phyloP scores from a whole-genome alignment of 257 asterid species.

The Lycium ferocissimum region DNA sequence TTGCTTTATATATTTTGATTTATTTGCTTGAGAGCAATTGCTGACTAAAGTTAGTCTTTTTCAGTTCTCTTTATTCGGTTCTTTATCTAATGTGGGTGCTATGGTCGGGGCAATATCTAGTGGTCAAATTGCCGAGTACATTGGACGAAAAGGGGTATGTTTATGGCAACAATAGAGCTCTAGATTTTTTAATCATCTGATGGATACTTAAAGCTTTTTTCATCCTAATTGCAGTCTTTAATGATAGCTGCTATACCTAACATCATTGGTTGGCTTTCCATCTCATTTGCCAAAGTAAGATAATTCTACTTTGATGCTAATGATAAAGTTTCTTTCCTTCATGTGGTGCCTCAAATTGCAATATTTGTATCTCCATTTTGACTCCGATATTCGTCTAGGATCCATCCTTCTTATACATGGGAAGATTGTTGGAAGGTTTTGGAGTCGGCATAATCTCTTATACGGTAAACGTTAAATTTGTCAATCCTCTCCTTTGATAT shows the following conservation, averaged over 20 bases:
- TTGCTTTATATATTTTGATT: conserved; percentile 22
- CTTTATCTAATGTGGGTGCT: conserved; percentile 92
- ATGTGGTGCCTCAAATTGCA: not conserved
- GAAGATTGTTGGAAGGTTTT: conserved; percentile 94
- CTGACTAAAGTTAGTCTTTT: conserved; percentile 18
- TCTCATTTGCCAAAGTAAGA: conserved; percentile 84
- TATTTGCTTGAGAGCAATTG: not conserved
- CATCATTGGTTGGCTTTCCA: conserved; percentile 92
- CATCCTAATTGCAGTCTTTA: conserved; percentile 60
- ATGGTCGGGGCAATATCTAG: conserved; percentile 99
- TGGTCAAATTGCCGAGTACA: conserved; percentile 96
- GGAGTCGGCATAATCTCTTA: conserved; percentile 97
- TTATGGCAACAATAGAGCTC: not conserved
- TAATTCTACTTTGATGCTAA: conserved; percentile 19
- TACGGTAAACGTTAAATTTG: conserved; percentile 48
- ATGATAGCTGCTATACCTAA: conserved; percentile 94
- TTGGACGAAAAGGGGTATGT: conserved; percentile 92
- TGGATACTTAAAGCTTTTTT: conserved; percentile 9
- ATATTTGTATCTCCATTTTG: conserved; percentile 1
- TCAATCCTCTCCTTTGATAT: conserved; percentile 26
- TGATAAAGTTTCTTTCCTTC: conserved; percentile 5
- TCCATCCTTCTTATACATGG: conserved; percentile 88
- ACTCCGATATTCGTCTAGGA: conserved; percentile 49
- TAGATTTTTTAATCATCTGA: not conserved
- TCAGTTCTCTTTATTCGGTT: conserved; percentile 92